A percentile compares a stretch with the other conserved stretches of the same genome.
Conservation (phyloP, 805 yeast species). For the Spathaspora gorwiae region DNA sequence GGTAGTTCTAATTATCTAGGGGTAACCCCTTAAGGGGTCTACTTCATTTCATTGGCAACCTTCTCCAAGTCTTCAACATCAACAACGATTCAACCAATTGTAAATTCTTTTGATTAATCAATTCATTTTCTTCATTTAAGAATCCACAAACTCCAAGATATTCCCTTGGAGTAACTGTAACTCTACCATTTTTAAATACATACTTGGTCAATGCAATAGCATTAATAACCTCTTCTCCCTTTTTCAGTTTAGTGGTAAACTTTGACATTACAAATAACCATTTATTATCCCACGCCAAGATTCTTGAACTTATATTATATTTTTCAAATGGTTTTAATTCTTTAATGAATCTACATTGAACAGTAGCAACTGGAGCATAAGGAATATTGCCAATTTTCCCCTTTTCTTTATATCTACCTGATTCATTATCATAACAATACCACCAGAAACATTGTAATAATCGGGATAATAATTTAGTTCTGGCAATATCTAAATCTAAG, state of each 20-base stretch:
- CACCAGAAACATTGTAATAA: constrained; percentile 55
- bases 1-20: too few relatives aligned
- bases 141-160: constrained; percentile 54
- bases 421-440: constrained; percentile 36
- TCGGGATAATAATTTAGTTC: constrained; percentile 57
- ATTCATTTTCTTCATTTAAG: constrained; percentile 47
- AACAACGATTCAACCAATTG: constrained; percentile 29
- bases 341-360: constrained; percentile 59
- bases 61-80: constrained; percentile 33
- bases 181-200: constrained; percentile 65
- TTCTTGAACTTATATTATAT: constrained; percentile 52
- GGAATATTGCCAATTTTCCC: constrained; percentile 37
- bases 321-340: constrained; percentile 67
- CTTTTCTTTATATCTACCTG: constrained; percentile 25
- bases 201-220: constrained; percentile 71
- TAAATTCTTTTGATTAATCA: constrained; percentile 36
- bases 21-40: too few relatives aligned
- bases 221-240: constrained; percentile 30
- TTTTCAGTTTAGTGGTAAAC: constrained; percentile 42
- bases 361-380: constrained; percentile 74
- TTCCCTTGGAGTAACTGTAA: constrained; percentile 65
- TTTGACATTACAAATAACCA: constrained; percentile 73
- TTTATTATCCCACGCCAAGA: constrained; percentile 81
- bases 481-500: constrained; percentile 72
- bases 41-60: constrained; percentile 1